Evolutionary conservation across 2,329 filamentous ascomycete species (phyloP).

Genomic region (Lasiodiplodia gonubiensis): DNA sequence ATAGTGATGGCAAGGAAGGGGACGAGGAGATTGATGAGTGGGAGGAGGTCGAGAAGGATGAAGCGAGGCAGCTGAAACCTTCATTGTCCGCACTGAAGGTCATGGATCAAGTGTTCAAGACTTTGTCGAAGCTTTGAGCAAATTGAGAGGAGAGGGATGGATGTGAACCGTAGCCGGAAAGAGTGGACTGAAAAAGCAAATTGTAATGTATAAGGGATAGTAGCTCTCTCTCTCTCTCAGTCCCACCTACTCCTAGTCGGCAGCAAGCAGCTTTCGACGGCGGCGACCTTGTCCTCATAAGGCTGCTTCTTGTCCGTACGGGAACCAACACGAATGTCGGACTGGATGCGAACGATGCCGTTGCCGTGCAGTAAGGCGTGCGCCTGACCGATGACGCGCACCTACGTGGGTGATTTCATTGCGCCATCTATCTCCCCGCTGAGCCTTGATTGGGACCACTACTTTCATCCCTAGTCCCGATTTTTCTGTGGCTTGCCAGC

Average conservation of each 20-base stretch:
- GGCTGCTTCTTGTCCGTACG: conserved; percentile 86
- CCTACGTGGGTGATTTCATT: too few relatives aligned
- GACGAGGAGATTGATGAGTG: conserved; percentile 34
- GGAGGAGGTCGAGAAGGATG: conserved; percentile 31
- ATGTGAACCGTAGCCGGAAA: neutral
- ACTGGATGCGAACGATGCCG: conserved; percentile 72
- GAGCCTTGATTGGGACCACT: neutral
- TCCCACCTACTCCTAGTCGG: conserved; percentile 4
- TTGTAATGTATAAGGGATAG: neutral
- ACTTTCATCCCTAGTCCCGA: neutral
- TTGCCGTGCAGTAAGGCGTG: conserved; percentile 47
- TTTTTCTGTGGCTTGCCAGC: neutral
- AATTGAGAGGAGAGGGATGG: neutral
- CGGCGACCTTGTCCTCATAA: conserved; percentile 77
- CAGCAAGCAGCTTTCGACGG: conserved; percentile 46
- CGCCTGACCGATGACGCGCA: conserved; percentile 49
- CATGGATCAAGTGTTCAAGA: neutral
- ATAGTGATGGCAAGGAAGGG: conserved; percentile 29
- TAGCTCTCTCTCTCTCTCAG: neutral
- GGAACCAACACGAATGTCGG: conserved; percentile 83
- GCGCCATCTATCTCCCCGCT: neutral
- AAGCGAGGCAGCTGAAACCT: neutral
- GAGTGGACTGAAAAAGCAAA: neutral
- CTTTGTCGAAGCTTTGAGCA: neutral
- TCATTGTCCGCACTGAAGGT: neutral